Base-by-base conservation (phyloP, 768 basidiomycete genomes). In the Naganishia kalamii region DNA sequence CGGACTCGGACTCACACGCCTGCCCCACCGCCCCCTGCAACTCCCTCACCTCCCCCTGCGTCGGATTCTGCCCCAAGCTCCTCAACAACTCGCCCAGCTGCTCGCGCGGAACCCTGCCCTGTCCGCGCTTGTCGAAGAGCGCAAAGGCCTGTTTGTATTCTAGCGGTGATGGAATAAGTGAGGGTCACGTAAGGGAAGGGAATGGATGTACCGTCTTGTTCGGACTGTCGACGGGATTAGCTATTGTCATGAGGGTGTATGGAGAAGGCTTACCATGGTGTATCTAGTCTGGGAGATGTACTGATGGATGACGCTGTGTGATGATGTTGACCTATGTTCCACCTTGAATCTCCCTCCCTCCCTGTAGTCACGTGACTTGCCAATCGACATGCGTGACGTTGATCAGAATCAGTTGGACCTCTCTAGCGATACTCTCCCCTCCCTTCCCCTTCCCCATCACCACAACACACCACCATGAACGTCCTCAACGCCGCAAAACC, bases 101-200 rank as follows among this genome's bases (percentile, higher is more conserved):
- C 67, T 92, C 89, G 3, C 88, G 81, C 0, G 92, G 88, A 32
- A 99, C 90, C 15, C 88, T 84, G 17, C 92, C 92, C 1, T 88
- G 90, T 40, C 96, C 96, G 70, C 87, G 87, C 82, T 98, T 98
- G 81, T 99, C 96, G 78, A 97, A 98, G 33, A 99, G 86, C 48
- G 96, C 92, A 73, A 97, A 97, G 1, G 93, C 93, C 79, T 97
- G 92, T 74, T 91, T 90, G 83, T 93, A 93, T 80, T 93, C 92
- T 90, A 35, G 37, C 1, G 33, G 33, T 33, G 13, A 63, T 27
- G 49, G 19, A 40, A n/a, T 57, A 15, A 7, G n/a, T 40, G 10
- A 11, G 19, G 33, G 8, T 1, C 32, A 21, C 43, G 43, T 21
- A 43, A 13, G 25, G 43, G 41, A 32, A 30, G 32, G 17, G n/a